Conservation (phyloP, 495 filamentous ascomycete species). For the Pseudomonodictys pantanalensis region DNA sequence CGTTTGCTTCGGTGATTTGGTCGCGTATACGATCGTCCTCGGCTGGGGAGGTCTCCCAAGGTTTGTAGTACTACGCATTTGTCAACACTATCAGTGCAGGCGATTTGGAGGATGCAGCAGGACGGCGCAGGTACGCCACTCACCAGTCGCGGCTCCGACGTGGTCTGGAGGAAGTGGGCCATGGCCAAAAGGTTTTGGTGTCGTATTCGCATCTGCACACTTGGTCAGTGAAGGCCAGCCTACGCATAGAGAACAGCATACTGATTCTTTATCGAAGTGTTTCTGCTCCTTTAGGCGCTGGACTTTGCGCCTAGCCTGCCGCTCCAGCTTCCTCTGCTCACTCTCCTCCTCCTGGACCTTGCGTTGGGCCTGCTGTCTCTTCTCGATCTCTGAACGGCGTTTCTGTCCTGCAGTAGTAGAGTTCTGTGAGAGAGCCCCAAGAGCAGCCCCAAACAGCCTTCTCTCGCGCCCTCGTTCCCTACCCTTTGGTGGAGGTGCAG, state of each 20-base stretch:
- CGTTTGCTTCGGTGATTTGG: slow-evolving; percentile 58
- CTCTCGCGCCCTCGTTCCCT: slow-evolving; percentile 80
- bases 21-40: slow-evolving; percentile 60
- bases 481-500: slow-evolving; percentile 28
- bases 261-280: slow-evolving; percentile 74
- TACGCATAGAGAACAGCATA: slow-evolving; percentile 44
- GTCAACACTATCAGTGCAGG: slow-evolving; percentile 29
- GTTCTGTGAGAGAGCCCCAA: slow-evolving; percentile 84
- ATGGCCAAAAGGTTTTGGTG: slow-evolving; percentile 69
- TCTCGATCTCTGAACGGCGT: slow-evolving; percentile 84
- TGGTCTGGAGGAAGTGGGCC: slow-evolving; percentile 75
- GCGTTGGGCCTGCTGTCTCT: slow-evolving; percentile 79
- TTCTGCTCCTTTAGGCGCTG: slow-evolving; percentile 67
- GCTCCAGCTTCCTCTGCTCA: slow-evolving; percentile 64
- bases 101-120: background rate
- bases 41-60: slow-evolving; percentile 68
- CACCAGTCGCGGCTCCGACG: slow-evolving; percentile 73
- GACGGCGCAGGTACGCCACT: slow-evolving; percentile 37
- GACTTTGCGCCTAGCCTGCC: slow-evolving; percentile 57
- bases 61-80: slow-evolving; percentile 72
- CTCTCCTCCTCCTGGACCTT: slow-evolving; percentile 69
- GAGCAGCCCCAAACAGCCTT: slow-evolving; percentile 82
- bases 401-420: slow-evolving; percentile 64
- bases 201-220: slow-evolving; percentile 69
- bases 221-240: slow-evolving; percentile 30